phyloP scores from a whole-genome alignment of 306 rosid species.

The Quercus rubra region DNA sequence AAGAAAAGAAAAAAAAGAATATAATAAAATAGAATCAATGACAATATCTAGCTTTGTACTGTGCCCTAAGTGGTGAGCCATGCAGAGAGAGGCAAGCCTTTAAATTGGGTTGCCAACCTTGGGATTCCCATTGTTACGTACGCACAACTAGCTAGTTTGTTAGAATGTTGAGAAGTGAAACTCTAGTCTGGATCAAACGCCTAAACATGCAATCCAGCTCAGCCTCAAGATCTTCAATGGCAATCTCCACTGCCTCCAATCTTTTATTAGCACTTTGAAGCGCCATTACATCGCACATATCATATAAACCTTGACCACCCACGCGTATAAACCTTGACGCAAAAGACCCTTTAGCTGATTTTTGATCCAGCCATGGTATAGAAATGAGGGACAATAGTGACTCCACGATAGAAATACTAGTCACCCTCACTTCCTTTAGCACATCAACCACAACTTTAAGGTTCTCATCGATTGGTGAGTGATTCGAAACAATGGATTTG shows the following conservation, averaged over 20 bases:
- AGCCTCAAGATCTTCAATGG: slow-evolving; percentile 49
- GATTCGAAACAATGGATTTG: background rate
- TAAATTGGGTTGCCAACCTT: slow-evolving; percentile 4
- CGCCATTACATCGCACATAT: slow-evolving; percentile 34
- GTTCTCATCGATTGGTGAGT: slow-evolving; percentile 21
- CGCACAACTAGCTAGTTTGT: slow-evolving; percentile 14
- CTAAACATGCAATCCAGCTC: slow-evolving; percentile 59
- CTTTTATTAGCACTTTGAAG: slow-evolving; percentile 53
- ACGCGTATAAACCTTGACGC: slow-evolving; percentile 32
- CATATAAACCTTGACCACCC: slow-evolving; percentile 17
- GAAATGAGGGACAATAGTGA: slow-evolving; percentile 48
- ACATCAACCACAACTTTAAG: slow-evolving; percentile 54
- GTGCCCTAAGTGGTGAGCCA: background rate
- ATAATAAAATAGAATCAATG: background rate
- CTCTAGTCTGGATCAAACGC: slow-evolving; percentile 63
- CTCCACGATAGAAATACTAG: slow-evolving; percentile 50
- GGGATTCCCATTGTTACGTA: background rate
- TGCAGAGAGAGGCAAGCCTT: background rate
- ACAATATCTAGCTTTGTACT: background rate
- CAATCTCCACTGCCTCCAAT: slow-evolving; percentile 49
- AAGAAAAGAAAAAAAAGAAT: background rate
- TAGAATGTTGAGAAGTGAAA: slow-evolving; percentile 57
- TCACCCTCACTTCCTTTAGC: slow-evolving; percentile 45
- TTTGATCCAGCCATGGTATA: slow-evolving; percentile 45
- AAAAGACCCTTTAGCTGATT: slow-evolving; percentile 27